Base-by-base conservation (phyloP, 805 yeast genomes). In the Vanderwaltozyma yarrowii region DNA sequence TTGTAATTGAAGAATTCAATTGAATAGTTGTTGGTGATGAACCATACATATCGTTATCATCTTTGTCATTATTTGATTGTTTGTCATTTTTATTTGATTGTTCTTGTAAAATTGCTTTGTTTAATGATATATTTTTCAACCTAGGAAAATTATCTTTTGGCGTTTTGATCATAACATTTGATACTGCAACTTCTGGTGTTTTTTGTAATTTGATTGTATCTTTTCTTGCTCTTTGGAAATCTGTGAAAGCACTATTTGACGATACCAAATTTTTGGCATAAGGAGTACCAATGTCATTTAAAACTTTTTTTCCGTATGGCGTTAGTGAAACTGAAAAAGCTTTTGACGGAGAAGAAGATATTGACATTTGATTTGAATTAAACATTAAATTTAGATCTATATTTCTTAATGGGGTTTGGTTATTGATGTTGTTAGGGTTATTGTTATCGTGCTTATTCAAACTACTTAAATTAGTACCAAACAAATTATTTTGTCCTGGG, bases 11-110 rank as follows among this genome's bases (percentile, higher is more conserved):
- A 2, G 60, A 55, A 39, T 59, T 51, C 17, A 59, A 45, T 43
- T 59, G 62, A 32, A 59, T 56, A 3, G 64, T 59, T 2, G 64
- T 58, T 15, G 62, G 64, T 2, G 64, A 59, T 14, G 63, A 58
- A 3, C 61, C 61, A 42, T 51, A 56, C 2, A 49, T 40, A 21
- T 42, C 55, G 33, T 46, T 37, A 10, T 40, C 40, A 14, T 41
- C 50, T n/a, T 38, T 36, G 14, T 32, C 25, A 13, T 36, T 30
- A 19, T n/a, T 21, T 21, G 9, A 21, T 7, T 9, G 6, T 7
- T 26, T 19, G 16, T n/a, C 28, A 30, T 21, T 24, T 36, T 38
- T 24, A 39, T 27, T 21, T 21, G 23, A 6, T 21, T 21, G 23
- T 33, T 28, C 40, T 19, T 30, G 16, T 23, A 24, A 26, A 19